Percentiles rank a stretch among this genome's conserved stretches.
Evolutionary conservation across 208 protist genomes (phyloP).

Genomic region (Novymonas esmeraldas): DNA sequence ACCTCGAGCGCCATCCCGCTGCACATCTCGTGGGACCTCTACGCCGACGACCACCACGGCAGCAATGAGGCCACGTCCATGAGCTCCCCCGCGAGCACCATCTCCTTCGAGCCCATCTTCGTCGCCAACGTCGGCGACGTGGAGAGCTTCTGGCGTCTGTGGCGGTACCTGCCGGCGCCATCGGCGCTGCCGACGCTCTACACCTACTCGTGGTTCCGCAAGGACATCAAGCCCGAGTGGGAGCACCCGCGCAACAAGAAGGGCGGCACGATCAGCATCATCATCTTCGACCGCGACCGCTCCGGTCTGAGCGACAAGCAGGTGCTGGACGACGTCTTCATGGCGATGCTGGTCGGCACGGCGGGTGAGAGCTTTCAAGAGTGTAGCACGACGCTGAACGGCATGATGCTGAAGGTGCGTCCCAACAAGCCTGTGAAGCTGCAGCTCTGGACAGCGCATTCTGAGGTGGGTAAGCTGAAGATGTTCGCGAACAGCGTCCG

Average conservation of each 20-base stretch:
- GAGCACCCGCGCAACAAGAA: conserved; percentile 86
- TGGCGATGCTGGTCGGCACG: conserved; percentile 72
- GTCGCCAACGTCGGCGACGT: conserved; percentile 74
- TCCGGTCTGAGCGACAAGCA: conserved; percentile 74
- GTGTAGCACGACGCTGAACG: conserved; percentile 73
- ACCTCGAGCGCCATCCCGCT: conserved; percentile 56
- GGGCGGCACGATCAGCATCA: conserved; percentile 80
- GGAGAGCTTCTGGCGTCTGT: conserved; percentile 84
- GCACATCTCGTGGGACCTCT: conserved; percentile 77
- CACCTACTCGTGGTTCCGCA: conserved; percentile 90
- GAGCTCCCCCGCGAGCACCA: conserved; percentile 19
- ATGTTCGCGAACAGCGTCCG: conserved; percentile 66
- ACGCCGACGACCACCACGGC: conserved; percentile 77
- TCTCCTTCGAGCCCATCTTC: conserved; percentile 68
- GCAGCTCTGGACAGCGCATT: conserved; percentile 83
- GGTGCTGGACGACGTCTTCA: conserved; percentile 84
- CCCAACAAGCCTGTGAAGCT: conserved; percentile 75
- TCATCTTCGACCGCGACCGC: conserved; percentile 83
- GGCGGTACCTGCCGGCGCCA: conserved; percentile 70
- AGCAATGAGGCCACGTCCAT: conserved; percentile 19
- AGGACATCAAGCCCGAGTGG: conserved; percentile 85
- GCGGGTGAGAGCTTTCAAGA: conserved; percentile 75
- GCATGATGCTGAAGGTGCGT: conserved; percentile 86
- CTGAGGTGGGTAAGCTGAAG: conserved; percentile 68
- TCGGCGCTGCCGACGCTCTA: conserved; percentile 60